Conservation (phyloP, 768 basidiomycete species). For the Lactarius quietus region DNA sequence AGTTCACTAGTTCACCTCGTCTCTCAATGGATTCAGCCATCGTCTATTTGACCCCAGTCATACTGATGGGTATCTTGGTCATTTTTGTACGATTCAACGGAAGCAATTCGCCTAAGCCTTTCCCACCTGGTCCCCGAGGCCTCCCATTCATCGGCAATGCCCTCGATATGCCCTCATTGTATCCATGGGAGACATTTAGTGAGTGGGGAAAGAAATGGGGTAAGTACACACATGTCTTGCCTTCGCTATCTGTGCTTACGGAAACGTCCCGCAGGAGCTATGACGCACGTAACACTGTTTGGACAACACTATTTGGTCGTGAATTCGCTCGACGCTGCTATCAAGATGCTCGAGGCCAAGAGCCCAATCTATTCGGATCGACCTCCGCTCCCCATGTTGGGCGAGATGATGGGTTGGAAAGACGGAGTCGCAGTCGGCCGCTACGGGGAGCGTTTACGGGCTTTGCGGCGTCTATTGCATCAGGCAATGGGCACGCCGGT, state of each 20-base stretch:
- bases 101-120: neutral
- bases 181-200: neutral
- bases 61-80: neutral
- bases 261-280: conserved; percentile 2
- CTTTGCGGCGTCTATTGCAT: conserved; percentile 44
- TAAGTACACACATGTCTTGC: neutral
- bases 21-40: neutral
- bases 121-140: neutral
- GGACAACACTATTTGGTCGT: conserved; percentile 48
- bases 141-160: neutral
- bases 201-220: conserved; percentile 4
- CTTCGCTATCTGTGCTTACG: neutral
- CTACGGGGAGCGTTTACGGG: conserved; percentile 43
- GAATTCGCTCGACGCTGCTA: conserved; percentile 38
- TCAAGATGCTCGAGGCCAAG: conserved; percentile 48
- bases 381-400: conserved; percentile 48
- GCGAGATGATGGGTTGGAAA: conserved; percentile 44
- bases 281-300: conserved; percentile 22
- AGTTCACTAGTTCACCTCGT: neutral
- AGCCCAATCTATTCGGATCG: conserved; percentile 47
- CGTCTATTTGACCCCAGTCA: neutral
- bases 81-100: neutral
- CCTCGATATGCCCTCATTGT: neutral
- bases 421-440: conserved; percentile 42
- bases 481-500: conserved; percentile 37